Evolutionary conservation across 140 eudicot genomes (phyloP).

Genomic region (Flaveria floridana): DNA sequence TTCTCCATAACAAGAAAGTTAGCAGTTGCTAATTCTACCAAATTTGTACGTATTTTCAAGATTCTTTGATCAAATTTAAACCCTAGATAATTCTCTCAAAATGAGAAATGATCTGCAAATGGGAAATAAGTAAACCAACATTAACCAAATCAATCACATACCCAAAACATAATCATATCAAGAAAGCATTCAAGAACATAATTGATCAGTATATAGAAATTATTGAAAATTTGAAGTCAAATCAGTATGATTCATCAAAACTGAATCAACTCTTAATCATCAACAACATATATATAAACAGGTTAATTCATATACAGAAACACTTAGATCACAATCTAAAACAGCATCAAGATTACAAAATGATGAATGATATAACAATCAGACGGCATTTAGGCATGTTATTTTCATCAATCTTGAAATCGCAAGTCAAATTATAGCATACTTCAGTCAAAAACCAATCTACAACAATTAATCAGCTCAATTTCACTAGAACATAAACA

Average conservation of each 20-base stretch:
- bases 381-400: background rate
- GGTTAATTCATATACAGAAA: background rate
- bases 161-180: background rate
- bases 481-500: background rate
- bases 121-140: background rate
- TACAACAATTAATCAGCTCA: background rate
- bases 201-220: background rate
- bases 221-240: background rate
- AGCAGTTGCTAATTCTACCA: slow-evolving; percentile 33
- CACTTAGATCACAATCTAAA: background rate
- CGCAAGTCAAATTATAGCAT: background rate
- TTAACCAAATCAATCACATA: slow-evolving; percentile 8
- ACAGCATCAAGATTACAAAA: background rate
- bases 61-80: slow-evolving; percentile 26
- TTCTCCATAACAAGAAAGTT: slow-evolving; percentile 33
- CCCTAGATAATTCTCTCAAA: background rate
- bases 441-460: slow-evolving; percentile 10
- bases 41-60: slow-evolving; percentile 29
- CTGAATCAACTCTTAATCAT: slow-evolving; percentile 3
- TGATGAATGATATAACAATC: background rate
- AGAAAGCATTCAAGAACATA: slow-evolving; percentile 8
- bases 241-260: slow-evolving; percentile 7
- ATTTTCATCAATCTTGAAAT: background rate
- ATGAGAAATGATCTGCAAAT: background rate
- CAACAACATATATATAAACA: background rate